Base-by-base conservation (phyloP, 345 rosid genomes). In the Litchi chinensis region DNA sequence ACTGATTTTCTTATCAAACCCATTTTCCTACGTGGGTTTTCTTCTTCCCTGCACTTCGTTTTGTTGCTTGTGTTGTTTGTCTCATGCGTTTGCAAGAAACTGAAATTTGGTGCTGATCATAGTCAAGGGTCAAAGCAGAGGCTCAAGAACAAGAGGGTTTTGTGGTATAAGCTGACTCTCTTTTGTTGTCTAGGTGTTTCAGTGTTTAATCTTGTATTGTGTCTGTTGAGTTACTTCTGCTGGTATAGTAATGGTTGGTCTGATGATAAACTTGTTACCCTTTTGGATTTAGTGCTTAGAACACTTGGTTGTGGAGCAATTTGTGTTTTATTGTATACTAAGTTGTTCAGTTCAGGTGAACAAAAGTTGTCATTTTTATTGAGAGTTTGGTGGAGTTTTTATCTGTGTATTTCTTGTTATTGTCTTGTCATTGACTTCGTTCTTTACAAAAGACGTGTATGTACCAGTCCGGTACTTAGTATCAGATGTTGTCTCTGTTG, bases 351-450 rank as follows among this genome's bases (percentile, higher is more conserved):
- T 77, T 81, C 85, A 22, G 74, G 76, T 28, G 85, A 69, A 63
- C 50, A 69, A 22, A 86, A 76, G 73, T 86, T 90, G 50, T 91
- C 91, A 8, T 37, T 89, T 74, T 68, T 85, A 15, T 83, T 94
- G 79, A 86, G 93, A 79, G 69, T 89, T 73, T 94, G 95, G 97
- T 88, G 92, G 91, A 91, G 82, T 85, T 85, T 91, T 76, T 90
- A 82, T 77, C 77, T 84, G 18, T 54, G 82, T 68, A 80, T 92
- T 79, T 91, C 94, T 70, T 87, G 88, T 87, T 94, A 82, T 86
- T 83, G 83, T 68, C 85, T 91, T 76, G 88, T 88, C 68, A 66
- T 87, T 66, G 94, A 89, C 79, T 6, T 85, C 72, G 73, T 90
- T 83, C 74, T 85, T 57, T 79, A 76, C 79, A 71, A 68, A 41